Evolutionary conservation across 306 rosid genomes (phyloP).

Genomic region (Begonia loranthoides): DNA sequence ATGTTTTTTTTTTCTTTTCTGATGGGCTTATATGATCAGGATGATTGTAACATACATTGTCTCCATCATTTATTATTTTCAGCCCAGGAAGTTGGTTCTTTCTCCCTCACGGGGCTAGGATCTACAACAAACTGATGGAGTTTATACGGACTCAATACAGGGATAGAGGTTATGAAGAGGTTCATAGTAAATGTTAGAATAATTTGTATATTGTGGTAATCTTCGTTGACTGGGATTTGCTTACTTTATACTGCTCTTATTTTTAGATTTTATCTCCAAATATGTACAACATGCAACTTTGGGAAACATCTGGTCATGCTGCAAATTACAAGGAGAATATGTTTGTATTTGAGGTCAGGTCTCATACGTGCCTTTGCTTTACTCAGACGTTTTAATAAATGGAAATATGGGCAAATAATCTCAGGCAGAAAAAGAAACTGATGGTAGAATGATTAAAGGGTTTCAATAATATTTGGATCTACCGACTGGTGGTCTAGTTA

Average conservation of each 20-base stretch:
- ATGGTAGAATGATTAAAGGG: no score
- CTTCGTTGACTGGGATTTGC: neutral
- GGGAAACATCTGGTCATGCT: conserved; percentile 97
- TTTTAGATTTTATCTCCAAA: conserved; percentile 75
- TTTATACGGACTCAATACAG: conserved; percentile 66
- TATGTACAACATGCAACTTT: conserved; percentile 83
- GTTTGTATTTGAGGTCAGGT: conserved; percentile 79
- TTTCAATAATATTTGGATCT: no score
- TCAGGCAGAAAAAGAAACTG: no score
- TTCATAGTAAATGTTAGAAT: conserved; percentile 14
- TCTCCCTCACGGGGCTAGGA: conserved; percentile 71
- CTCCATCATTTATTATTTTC: conserved; percentile 12
- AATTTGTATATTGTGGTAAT: neutral
- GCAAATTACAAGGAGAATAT: conserved; percentile 81
- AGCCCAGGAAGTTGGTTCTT: conserved; percentile 99
- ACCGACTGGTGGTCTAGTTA: no score
- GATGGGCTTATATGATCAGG: no score
- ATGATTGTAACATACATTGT: no score
- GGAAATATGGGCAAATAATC: no score
- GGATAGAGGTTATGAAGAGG: conserved; percentile 89
- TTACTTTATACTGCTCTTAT: no score
- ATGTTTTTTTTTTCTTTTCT: no score
- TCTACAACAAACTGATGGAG: conserved; percentile 68
- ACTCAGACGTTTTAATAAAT: no score
- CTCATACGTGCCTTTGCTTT: neutral